These are phyloP conservation scores for Avena atlantica DNA, from an alignment of 176 grass and related monocot species.

Conservation along the genomic window DNA sequence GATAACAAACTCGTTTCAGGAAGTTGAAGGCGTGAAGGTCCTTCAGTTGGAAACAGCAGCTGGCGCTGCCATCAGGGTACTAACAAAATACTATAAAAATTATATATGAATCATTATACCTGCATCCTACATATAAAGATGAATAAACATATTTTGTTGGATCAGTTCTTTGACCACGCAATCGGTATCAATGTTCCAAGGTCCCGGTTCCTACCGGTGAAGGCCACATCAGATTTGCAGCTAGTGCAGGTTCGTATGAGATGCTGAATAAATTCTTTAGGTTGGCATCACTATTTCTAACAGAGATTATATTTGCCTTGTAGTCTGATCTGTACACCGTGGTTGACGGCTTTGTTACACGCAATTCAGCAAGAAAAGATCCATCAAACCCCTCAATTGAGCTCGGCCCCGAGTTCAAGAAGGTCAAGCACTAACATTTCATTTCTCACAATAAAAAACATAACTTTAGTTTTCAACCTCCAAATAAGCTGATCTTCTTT, in stretches of 20 bases:
- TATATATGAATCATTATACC: neutral
- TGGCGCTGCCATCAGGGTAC: constrained; percentile 92
- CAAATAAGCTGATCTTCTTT: constrained; percentile 21
- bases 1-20: constrained; percentile 53
- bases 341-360: constrained; percentile 87
- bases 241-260: constrained; percentile 74
- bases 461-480: constrained; percentile 6
- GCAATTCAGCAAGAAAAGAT: constrained; percentile 73
- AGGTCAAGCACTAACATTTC: constrained; percentile 50
- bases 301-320: constrained; percentile 9
- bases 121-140: constrained; percentile 31
- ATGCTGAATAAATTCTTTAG: constrained; percentile 5
- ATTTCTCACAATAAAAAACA: neutral
- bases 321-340: constrained; percentile 96
- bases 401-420: constrained; percentile 93
- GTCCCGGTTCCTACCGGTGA: constrained; percentile 86
- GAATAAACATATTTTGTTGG: constrained; percentile 29
- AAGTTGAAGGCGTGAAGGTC: constrained; percentile 90
- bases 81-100: constrained; percentile 2
- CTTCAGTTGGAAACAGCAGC: constrained; percentile 94
- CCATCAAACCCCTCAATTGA: constrained; percentile 85
- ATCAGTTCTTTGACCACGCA: constrained; percentile 85
- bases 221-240: constrained; percentile 90
- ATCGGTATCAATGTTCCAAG: constrained; percentile 90
- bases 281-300: neutral